Percentiles rank a stretch among this genome's conserved stretches.
Evolutionary conservation across 2,329 filamentous ascomycete genomes (phyloP).

Genomic region (Monosporascus sp.): DNA sequence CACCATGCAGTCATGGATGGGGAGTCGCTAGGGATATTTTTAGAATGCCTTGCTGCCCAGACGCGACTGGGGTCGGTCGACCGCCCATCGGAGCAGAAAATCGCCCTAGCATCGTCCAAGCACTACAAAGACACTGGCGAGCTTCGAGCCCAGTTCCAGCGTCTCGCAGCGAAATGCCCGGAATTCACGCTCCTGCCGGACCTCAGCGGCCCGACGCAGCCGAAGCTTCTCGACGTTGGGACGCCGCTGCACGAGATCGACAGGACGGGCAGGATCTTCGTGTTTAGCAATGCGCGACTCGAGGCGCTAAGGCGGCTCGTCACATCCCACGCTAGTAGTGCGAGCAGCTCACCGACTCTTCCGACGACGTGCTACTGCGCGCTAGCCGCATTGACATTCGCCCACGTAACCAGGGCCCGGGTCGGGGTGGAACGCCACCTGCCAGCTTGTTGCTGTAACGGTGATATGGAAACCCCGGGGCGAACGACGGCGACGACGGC

Average conservation of each 20-base stretch:
- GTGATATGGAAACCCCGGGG: not conserved
- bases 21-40: slow-evolving; percentile 31
- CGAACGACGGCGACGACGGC: slow-evolving; percentile 6
- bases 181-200: slow-evolving; percentile 31
- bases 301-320: slow-evolving; percentile 24
- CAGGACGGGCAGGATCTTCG: slow-evolving; percentile 37
- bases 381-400: slow-evolving; percentile 35
- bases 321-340: not conserved
- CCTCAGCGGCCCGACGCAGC: slow-evolving; percentile 32
- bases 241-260: slow-evolving; percentile 22
- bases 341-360: slow-evolving; percentile 10
- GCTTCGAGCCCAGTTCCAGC: slow-evolving; percentile 14
- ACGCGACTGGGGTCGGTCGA: slow-evolving; percentile 21
- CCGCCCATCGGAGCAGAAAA: slow-evolving; percentile 23
- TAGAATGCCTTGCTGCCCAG: slow-evolving; percentile 32
- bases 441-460: slow-evolving; percentile 1
- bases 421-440: slow-evolving; percentile 17
- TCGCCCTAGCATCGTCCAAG: slow-evolving; percentile 10
- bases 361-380: slow-evolving; percentile 19
- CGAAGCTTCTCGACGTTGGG: slow-evolving; percentile 20
- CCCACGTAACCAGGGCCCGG: slow-evolving; percentile 32
- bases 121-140: slow-evolving; percentile 3
- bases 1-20: slow-evolving; percentile 39
- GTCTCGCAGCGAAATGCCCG: slow-evolving; percentile 27
- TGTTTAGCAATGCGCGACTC: slow-evolving; percentile 30